Conservation (phyloP, 2,329 filamentous ascomycete genomes). For the Xylaria sp. region DNA sequence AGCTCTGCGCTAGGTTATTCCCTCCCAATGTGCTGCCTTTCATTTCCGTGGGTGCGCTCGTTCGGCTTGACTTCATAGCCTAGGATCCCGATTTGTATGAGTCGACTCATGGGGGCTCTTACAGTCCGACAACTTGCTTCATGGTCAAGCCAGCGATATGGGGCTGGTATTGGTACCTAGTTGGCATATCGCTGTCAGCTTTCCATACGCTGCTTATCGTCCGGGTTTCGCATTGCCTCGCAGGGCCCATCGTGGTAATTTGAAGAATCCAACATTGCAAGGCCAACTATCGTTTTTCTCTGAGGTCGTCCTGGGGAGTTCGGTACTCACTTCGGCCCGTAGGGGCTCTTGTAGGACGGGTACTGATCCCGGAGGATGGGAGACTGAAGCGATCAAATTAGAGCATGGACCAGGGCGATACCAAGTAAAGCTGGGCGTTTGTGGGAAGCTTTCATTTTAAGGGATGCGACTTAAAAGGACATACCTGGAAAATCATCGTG, state of each 20-base stretch:
- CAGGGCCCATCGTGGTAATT: neutral
- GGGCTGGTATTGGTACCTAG: conserved; percentile 69
- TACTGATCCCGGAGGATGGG: conserved; percentile 57
- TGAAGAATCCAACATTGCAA: neutral
- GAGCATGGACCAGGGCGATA: conserved; percentile 1
- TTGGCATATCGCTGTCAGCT: conserved; percentile 35
- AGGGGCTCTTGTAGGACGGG: conserved; percentile 68
- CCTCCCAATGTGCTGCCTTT: neutral
- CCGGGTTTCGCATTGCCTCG: conserved; percentile 8
- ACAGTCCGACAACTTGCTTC: conserved; percentile 62
- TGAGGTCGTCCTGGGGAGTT: neutral
- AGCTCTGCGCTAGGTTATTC: conserved; percentile 11
- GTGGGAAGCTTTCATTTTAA: neutral
- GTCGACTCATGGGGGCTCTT: conserved; percentile 51
- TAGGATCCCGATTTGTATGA: neutral
- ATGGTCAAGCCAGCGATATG: conserved; percentile 65
- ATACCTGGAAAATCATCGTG: conserved; percentile 48
- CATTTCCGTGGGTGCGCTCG: neutral
- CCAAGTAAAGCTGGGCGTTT: neutral
- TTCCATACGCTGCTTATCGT: conserved; percentile 5
- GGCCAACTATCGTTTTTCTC: neutral
- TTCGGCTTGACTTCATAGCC: neutral
- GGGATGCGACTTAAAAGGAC: neutral
- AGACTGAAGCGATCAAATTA: conserved; percentile 53
- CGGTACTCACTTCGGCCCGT: conserved; percentile 72